Percentiles rank a stretch among this genome's conserved stretches.
Conservation (phyloP, 2,329 filamentous ascomycete species). For the Fusarium sp. region DNA sequence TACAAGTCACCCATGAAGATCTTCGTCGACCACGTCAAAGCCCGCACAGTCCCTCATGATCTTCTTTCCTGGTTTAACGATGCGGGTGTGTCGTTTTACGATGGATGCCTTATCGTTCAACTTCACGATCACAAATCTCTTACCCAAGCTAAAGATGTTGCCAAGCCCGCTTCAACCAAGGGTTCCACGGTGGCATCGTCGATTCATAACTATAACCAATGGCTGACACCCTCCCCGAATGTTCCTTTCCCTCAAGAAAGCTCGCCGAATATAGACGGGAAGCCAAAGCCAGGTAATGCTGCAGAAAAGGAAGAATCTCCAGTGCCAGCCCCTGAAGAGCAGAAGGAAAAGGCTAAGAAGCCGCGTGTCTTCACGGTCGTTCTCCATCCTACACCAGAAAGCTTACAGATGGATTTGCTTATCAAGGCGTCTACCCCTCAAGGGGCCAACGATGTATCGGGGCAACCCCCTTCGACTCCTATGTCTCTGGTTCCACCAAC, state of each 20-base stretch:
- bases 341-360: slow-evolving; percentile 52
- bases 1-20: slow-evolving; percentile 93
- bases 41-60: slow-evolving; percentile 86
- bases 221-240: slow-evolving; percentile 88
- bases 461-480: slow-evolving; percentile 75
- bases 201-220: slow-evolving; percentile 91
- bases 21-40: slow-evolving; percentile 79
- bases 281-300: slow-evolving; percentile 36
- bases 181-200: slow-evolving; percentile 78
- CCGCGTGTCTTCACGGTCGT: slow-evolving; percentile 81
- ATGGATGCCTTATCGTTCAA: slow-evolving; percentile 93
- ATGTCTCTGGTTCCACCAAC: slow-evolving; percentile 69
- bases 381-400: slow-evolving; percentile 83
- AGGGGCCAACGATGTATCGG: slow-evolving; percentile 55
- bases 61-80: slow-evolving; percentile 82
- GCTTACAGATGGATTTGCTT: slow-evolving; percentile 78
- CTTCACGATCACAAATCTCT: slow-evolving; percentile 86
- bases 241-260: slow-evolving; percentile 77
- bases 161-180: slow-evolving; percentile 62
- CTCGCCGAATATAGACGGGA: slow-evolving; percentile 50
- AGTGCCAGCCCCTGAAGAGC: slow-evolving; percentile 61
- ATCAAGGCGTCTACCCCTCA: slow-evolving; percentile 79
- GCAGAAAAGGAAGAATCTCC: slow-evolving; percentile 65
- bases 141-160: slow-evolving; percentile 68
- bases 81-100: slow-evolving; percentile 83